Conservation (phyloP, 345 rosid genomes). For the Combretum micranthum region DNA sequence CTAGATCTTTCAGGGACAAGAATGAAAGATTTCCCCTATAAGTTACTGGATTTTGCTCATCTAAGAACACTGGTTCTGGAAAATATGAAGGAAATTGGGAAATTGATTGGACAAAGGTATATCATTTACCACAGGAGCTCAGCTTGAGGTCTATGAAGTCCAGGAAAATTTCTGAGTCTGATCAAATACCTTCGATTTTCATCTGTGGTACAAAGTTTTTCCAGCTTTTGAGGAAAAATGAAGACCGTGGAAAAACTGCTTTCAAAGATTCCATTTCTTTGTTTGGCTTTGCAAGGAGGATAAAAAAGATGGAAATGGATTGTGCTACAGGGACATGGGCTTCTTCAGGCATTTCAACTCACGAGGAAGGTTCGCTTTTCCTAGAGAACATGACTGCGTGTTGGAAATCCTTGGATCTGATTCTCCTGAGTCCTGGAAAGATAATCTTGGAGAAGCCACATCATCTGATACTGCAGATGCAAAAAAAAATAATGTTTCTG, state of each 20-base stretch:
- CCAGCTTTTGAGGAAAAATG: slow-evolving; percentile 8
- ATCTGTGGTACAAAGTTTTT: slow-evolving; percentile 8
- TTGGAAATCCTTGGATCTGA: too few relatives aligned
- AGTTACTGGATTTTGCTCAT: slow-evolving; percentile 4
- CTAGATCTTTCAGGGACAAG: slow-evolving; percentile 25
- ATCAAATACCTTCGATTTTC: slow-evolving; percentile 3
- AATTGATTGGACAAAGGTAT: slow-evolving; percentile 12
- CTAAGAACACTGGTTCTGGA: slow-evolving; percentile 17
- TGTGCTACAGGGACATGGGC: too few relatives aligned
- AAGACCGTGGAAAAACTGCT: not conserved
- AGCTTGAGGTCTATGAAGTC: slow-evolving; percentile 10
- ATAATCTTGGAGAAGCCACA: too few relatives aligned
- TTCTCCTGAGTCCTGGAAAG: too few relatives aligned
- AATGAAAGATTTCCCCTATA: slow-evolving; percentile 12
- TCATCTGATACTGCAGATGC: too few relatives aligned
- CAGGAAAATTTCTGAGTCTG: not conserved
- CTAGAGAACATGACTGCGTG: too few relatives aligned
- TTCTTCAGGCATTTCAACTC: too few relatives aligned
- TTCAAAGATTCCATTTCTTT: not conserved
- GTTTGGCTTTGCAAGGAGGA: slow-evolving; percentile 3
- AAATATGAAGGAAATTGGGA: slow-evolving; percentile 7
- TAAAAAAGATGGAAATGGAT: not conserved
- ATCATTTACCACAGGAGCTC: slow-evolving; percentile 9
- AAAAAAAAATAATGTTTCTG: too few relatives aligned
- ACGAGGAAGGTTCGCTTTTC: too few relatives aligned